Conservation (phyloP, 768 basidiomycete genomes). For the Cubamyces lactineus region DNA sequence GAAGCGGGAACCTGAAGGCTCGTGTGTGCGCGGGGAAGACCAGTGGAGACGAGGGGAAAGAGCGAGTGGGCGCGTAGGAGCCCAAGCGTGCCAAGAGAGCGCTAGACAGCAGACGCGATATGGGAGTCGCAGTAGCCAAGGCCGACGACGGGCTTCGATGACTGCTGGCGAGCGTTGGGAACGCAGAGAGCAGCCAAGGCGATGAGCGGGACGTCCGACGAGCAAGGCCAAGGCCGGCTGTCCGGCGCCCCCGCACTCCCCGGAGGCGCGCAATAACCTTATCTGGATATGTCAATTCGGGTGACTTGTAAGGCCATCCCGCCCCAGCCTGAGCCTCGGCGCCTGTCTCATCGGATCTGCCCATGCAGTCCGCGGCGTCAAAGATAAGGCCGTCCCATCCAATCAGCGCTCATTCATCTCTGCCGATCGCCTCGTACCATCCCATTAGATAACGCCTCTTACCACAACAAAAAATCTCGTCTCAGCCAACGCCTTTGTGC, state of each 20-base stretch:
- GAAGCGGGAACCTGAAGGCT: neutral
- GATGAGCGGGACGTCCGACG: neutral
- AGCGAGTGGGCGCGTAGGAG: neutral
- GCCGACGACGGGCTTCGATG: neutral
- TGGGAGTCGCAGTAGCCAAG: conserved; percentile 5
- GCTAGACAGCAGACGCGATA: neutral
- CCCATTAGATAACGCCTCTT: conserved; percentile 3
- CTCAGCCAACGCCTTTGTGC: neutral
- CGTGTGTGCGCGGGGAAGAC: neutral
- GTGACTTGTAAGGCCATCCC: neutral
- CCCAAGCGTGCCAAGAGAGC: conserved; percentile 4
- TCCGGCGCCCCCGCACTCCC: neutral
- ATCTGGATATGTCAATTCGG: conserved; percentile 3
- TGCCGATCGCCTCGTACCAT: conserved; percentile 15
- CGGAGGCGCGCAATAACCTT: neutral
- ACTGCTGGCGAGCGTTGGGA: neutral
- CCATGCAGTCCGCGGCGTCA: conserved; percentile 12
- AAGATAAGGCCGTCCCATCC: conserved; percentile 17
- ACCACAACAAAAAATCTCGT: conserved; percentile 5
- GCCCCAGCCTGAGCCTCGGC: neutral
- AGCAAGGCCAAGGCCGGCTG: too few species aligned
- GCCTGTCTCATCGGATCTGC: neutral
- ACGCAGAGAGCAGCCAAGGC: neutral
- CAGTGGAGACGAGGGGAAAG: neutral
- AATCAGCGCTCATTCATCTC: conserved; percentile 7